These are phyloP conservation scores for Lophiotrema nucula DNA, from an alignment of 495 filamentous ascomycete genomes.

Conservation along the genomic window DNA sequence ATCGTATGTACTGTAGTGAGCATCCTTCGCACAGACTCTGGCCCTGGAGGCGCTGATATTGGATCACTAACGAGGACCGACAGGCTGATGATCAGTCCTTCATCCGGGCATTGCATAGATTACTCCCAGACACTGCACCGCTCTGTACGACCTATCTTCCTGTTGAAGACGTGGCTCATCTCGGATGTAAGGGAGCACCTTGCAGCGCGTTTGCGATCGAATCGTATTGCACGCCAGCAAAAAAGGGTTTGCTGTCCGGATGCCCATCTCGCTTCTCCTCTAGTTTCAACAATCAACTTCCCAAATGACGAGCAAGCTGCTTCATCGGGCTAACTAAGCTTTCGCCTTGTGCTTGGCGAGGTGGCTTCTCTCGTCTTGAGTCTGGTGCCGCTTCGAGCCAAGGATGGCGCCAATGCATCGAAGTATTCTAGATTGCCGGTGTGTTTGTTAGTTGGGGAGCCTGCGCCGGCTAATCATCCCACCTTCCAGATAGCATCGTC, in stretches of 20 bases:
- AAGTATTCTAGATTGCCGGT: constrained; percentile 15
- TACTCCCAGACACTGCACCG: not conserved
- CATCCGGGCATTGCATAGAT: no score
- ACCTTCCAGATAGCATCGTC: constrained; percentile 28
- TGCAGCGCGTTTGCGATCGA: no score
- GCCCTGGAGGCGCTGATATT: no score
- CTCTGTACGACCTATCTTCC: not conserved
- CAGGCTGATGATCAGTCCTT: no score
- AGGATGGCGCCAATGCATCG: not conserved
- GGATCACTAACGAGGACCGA: no score
- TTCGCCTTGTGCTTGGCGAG: not conserved
- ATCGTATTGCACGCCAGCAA: no score
- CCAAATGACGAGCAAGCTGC: no score
- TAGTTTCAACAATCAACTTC: no score
- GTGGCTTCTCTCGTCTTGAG: not conserved
- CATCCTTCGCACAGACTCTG: not conserved
- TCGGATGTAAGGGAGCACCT: not conserved
- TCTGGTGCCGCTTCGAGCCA: not conserved
- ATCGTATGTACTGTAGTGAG: not conserved
- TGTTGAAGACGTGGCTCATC: not conserved
- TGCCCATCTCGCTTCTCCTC: no score
- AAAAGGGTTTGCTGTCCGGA: no score
- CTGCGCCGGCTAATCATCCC: constrained; percentile 9
- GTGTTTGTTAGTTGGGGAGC: not conserved
- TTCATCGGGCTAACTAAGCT: no score